A percentile compares a stretch with the other conserved stretches of the same genome.
Conservation (phyloP, 768 basidiomycete species). For the Tephrocybe sp. region DNA sequence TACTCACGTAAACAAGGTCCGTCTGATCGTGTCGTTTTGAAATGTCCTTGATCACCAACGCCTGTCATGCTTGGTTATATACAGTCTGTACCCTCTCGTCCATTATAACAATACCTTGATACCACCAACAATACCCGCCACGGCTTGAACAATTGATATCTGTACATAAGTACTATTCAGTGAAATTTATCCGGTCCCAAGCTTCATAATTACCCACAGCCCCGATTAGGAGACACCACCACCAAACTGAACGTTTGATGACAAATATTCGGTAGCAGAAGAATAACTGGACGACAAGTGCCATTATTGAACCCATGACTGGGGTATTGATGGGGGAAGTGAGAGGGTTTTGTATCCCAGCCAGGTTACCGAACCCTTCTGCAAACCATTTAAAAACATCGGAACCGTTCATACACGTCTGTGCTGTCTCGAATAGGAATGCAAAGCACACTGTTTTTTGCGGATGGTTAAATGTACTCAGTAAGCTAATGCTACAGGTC, state of each 20-base stretch:
- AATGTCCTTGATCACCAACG: background rate
- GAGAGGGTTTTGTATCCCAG: background rate
- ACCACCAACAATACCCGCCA: background rate
- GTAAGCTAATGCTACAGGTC: background rate
- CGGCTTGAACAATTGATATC: background rate
- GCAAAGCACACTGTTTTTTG: conserved; percentile 4
- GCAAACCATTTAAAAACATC: conserved; percentile 14
- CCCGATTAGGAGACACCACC: conserved; percentile 1
- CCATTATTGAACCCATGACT: conserved; percentile 5
- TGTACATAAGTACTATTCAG: background rate
- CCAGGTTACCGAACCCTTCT: conserved; percentile 8
- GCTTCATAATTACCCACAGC: background rate
- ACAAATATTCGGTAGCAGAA: conserved; percentile 13
- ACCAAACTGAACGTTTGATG: conserved; percentile 2
- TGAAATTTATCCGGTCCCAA: background rate
- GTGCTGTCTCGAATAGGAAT: conserved; percentile 4
- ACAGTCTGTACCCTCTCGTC: too few species aligned
- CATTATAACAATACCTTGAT: background rate
- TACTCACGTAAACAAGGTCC: background rate
- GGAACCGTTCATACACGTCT: conserved; percentile 1
- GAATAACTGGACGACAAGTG: conserved; percentile 10
- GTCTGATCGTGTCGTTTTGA: background rate
- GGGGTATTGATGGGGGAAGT: conserved; percentile 7
- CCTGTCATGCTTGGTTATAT: background rate
- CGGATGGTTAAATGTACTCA: background rate